Evolutionary conservation across 148 eudicot genomes (phyloP).

Genomic region (Cornus florida): DNA sequence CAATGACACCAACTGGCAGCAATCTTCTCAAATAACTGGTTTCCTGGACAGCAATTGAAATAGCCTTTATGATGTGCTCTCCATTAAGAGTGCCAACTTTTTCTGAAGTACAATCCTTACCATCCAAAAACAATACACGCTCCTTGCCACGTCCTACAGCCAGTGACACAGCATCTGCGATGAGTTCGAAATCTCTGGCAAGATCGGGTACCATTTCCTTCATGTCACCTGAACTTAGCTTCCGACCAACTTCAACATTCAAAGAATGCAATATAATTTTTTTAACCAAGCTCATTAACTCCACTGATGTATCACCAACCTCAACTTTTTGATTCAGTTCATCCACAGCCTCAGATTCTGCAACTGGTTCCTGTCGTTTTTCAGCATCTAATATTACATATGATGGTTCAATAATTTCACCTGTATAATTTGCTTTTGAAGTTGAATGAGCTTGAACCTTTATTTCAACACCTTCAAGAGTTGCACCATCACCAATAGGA

Average conservation of each 20-base stretch:
- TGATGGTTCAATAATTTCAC: conserved; percentile 67
- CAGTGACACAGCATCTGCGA: conserved; percentile 59
- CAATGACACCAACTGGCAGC: conserved; percentile 80
- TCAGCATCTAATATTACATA: conserved; percentile 68
- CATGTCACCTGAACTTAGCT: conserved; percentile 46
- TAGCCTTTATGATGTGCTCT: conserved; percentile 46
- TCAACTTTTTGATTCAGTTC: conserved; percentile 18
- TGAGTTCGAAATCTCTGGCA: conserved; percentile 56
- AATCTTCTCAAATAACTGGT: conserved; percentile 62
- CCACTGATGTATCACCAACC: conserved; percentile 22
- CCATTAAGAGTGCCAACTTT: conserved; percentile 44
- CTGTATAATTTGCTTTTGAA: conserved; percentile 17
- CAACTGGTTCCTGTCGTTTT: conserved; percentile 30
- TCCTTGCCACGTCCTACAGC: conserved; percentile 41
- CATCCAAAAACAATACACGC: conserved; percentile 22
- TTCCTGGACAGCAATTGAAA: conserved; percentile 53
- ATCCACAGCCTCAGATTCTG: conserved; percentile 25
- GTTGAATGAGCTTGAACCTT: conserved; percentile 18
- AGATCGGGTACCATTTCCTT: conserved; percentile 54
- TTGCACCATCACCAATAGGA: conserved; percentile 18
- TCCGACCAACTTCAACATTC: conserved; percentile 71
- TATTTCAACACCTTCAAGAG: conserved; percentile 16
- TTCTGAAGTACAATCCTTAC: conserved; percentile 20
- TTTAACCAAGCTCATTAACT: conserved; percentile 37
- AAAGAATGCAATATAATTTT: conserved; percentile 51